Base-by-base conservation (phyloP, 176 grass and related monocot species). In the Dactylis glomerata region DNA sequence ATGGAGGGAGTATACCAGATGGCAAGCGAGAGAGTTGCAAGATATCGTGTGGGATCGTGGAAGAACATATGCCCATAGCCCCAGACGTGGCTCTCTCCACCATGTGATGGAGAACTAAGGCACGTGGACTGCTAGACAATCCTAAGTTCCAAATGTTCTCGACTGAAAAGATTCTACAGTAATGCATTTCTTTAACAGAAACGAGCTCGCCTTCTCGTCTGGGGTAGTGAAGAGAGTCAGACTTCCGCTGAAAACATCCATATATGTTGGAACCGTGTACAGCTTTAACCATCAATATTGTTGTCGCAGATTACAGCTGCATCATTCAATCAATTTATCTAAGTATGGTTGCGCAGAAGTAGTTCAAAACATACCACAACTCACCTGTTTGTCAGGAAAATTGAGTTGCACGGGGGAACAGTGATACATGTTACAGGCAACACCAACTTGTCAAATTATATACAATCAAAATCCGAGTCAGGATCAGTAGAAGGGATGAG, bases 371-470 rank as follows among this genome's bases (percentile, higher is more conserved):
- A 84, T 70, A 31, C 5, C 41, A 57, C 6, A 22, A 77, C 17
- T 77, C 72, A 94, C 92, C 85, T 92, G 85, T 68, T 90, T 82
- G 16, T 86, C 75, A 22, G 90, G 82, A 90, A 92, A 82, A 71
- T 80, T 83, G 73, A 90, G 87, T 61, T 65, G 84, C 68, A 73
- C 78, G 34, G 89, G 87, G 55, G 87, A 92, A 75, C 82, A 92
- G 78, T 87, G 87, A 79, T 92, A 84, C 79, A 67, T 38, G 30
- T n/a, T n/a, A n/a, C n/a, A 68, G 28, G 55, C 84, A 66, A 80
- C 77, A 56, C 87, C 87, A 22, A 92, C 55, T 61, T 94, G 92
- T 41, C 89, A 92, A 92, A 94, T 89, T 94, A 75, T 46, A 86
- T 63, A 63, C 20, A n/a, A n/a, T 47, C 82, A 75, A 75, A 49